Evolutionary conservation across 495 filamentous ascomycete genomes (phyloP), one percentile per base, ranked within the genome.

Genomic region (Astrothelium subdiscretum): DNA sequence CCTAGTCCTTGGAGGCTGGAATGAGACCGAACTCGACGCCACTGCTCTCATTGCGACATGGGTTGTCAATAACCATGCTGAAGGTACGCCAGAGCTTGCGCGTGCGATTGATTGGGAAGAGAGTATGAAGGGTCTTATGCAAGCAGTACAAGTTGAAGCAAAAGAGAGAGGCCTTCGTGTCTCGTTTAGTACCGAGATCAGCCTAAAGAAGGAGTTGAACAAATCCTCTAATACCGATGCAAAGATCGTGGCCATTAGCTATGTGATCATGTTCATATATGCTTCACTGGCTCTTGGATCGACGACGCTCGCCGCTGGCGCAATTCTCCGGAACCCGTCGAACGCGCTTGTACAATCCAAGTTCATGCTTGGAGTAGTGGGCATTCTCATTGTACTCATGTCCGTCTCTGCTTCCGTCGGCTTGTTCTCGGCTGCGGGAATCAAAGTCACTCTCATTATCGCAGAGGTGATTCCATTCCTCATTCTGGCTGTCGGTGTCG

Each of bases 381-480:
- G 94, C 22, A 97, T 98, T 65, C 57, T 91, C 32, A 98, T 98
- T 63, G 94, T 98, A 24, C 73, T 98, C 63, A 96, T 97, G 91
- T 96, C 91, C 18, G 95, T 98, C 32, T 91, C 89, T 22, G 89
- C 95, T 15, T 96, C 91, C 10, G 89, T 97, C 59, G 94, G 94
- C 11, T 72, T 97, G 32, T 98, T 97, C 69, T 96, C 92, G 0
- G 91, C 88, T 62, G 79, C 83, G 31, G 91, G 90, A 8, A 81
- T 97, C 67, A 96, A 92, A 73, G 95, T 90, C 32, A 98, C 94
- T 2, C 76, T 98, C 63, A 97, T 98, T 69, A 97, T 98, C 66
- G 92, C 95, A 6, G 94, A 98, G 70, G 94, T 98, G 64, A 98
- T 98, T 62, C 94, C 94, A 0, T 98, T 98, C 73, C 84, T 98